Percentiles rank a stretch among this genome's conserved stretches.
Conservation (phyloP, 2,329 filamentous ascomycete species). For the Scedosporium dehoogii region DNA sequence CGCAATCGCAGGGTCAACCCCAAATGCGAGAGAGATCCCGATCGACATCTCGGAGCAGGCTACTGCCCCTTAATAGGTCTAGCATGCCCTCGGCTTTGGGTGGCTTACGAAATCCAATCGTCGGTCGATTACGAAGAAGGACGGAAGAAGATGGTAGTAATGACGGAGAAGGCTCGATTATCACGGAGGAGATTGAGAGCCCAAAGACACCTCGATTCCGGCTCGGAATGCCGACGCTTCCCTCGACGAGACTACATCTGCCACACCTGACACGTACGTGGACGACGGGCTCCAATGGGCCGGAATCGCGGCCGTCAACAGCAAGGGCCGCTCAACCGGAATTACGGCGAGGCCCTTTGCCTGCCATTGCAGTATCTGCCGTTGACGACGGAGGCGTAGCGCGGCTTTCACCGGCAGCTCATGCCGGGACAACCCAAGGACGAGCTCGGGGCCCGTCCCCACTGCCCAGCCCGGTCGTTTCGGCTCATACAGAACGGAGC, state of each 20-base stretch:
- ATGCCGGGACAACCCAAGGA: conserved; percentile 11
- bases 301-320: conserved; percentile 4
- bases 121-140: not conserved
- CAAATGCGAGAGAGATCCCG: not conserved
- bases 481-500: not conserved
- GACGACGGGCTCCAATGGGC: conserved; percentile 24
- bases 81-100: not conserved
- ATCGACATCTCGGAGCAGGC: not conserved
- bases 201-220: conserved; percentile 37
- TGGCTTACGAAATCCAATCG: not conserved
- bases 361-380: not conserved
- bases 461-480: not conserved
- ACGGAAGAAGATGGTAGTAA: not conserved
- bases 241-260: conserved; percentile 30
- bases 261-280: conserved; percentile 29
- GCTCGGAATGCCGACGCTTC: conserved; percentile 25
- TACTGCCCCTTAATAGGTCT: not conserved
- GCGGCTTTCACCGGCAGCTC: conserved; percentile 4
- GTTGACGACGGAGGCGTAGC: not conserved
- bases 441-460: conserved; percentile 18
- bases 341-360: not conserved
- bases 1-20: not conserved
- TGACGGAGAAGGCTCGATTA: not conserved
- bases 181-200: conserved; percentile 23
- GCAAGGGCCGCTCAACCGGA: not conserved